Evolutionary conservation across 352 stramenopile species (phyloP).

Genomic region (Globisporangium megalacanthum): DNA sequence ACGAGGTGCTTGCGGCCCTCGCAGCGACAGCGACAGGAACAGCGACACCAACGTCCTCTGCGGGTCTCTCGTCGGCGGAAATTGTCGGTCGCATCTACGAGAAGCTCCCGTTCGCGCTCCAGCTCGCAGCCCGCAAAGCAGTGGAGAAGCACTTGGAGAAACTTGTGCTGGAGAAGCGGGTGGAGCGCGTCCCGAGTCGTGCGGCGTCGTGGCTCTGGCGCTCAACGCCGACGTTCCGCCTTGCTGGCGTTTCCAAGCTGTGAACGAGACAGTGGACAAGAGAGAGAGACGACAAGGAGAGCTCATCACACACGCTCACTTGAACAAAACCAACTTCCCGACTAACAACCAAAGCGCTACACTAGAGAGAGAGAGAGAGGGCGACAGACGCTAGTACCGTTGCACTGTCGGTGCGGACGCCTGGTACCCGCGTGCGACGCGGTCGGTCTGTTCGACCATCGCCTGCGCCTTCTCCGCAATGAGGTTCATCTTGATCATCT

Average conservation of each 20-base stretch:
- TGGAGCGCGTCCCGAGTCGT: background rate
- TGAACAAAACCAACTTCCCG: too few relatives aligned
- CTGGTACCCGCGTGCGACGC: constrained; percentile 41
- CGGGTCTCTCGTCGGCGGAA: constrained; percentile 29
- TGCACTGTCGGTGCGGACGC: constrained; percentile 6
- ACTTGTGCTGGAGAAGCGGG: constrained; percentile 38
- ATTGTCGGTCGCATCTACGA: constrained; percentile 54
- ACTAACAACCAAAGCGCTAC: too few relatives aligned
- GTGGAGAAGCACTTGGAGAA: constrained; percentile 66
- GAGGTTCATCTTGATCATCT: constrained; percentile 77
- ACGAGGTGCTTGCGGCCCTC: constrained; percentile 51
- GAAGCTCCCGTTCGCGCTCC: constrained; percentile 44
- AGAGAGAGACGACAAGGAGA: background rate
- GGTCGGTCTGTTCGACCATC: constrained; percentile 57
- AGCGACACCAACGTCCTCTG: background rate
- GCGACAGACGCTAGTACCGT: constrained; percentile 8
- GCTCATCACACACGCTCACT: background rate
- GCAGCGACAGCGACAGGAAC: background rate
- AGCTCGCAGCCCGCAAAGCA: constrained; percentile 41
- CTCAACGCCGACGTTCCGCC: background rate
- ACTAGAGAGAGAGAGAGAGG: too few relatives aligned
- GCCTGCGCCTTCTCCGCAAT: constrained; percentile 60
- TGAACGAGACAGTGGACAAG: background rate
- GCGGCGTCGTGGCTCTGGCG: background rate
- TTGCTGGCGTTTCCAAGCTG: background rate